These are phyloP conservation scores for Linnemannia zychae DNA, from an alignment of 192 early-diverging fungal species.

Conservation along the genomic window DNA sequence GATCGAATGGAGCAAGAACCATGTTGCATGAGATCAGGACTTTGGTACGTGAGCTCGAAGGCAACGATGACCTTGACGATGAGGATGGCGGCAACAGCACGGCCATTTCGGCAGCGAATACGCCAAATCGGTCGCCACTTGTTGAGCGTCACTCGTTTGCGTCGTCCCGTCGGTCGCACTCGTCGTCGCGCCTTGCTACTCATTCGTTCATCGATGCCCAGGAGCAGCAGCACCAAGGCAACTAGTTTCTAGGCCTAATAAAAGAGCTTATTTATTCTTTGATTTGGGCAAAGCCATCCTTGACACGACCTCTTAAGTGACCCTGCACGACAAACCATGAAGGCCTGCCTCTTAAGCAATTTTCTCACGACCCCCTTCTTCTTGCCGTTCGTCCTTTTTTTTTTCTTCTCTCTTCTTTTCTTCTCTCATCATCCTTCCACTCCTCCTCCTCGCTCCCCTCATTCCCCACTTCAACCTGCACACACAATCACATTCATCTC, in stretches of 20 bases:
- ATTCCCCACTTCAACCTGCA: not conserved
- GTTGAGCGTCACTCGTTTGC: conserved; percentile 12
- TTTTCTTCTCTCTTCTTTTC: not conserved
- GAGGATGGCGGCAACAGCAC: not conserved
- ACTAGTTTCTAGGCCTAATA: not conserved
- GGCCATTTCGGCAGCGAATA: not conserved
- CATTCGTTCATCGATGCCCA: conserved; percentile 1
- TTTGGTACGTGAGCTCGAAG: conserved; percentile 24
- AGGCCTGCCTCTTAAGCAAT: not conserved
- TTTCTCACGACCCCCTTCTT: not conserved
- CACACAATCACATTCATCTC: not conserved
- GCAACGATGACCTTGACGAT: conserved; percentile 13
- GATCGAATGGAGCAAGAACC: conserved; percentile 13
- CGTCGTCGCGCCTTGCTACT: not conserved
- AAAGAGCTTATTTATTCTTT: not conserved
- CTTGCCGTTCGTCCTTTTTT: too few species aligned
- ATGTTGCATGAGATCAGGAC: conserved; percentile 18
- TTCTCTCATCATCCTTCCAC: not conserved
- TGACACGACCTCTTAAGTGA: not conserved
- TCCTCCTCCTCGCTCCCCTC: not conserved
- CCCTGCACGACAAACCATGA: not conserved
- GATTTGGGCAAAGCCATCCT: conserved; percentile 1
- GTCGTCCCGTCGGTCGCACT: not conserved
- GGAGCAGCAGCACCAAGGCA: not conserved
- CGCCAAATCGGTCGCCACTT: conserved; percentile 9